Percentiles rank a stretch among this genome's conserved stretches.
Evolutionary conservation across 1,284 basidiomycete genomes (phyloP).

Genomic region (Cutaneotrichosporon cutaneum): DNA sequence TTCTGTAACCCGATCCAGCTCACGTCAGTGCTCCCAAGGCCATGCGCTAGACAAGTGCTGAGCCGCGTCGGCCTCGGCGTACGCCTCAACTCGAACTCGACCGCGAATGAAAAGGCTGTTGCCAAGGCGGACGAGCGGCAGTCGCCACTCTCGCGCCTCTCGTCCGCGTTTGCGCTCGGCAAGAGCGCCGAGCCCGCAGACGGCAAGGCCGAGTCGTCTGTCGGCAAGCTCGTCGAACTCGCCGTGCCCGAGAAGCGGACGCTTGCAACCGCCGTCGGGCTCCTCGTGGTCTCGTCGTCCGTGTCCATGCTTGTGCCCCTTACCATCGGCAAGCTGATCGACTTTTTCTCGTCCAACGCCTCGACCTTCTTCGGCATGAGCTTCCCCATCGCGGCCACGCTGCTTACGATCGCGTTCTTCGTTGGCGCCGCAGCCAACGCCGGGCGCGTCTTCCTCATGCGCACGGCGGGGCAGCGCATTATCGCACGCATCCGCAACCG

Average conservation of each 20-base stretch:
- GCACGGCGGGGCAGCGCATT: slow-evolving; percentile 84
- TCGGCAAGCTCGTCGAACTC: slow-evolving; percentile 70
- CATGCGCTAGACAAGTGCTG: background rate
- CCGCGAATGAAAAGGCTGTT: background rate
- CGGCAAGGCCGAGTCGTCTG: slow-evolving; percentile 25
- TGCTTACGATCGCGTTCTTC: slow-evolving; percentile 78
- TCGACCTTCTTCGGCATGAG: slow-evolving; percentile 74
- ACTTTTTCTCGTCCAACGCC: slow-evolving; percentile 77
- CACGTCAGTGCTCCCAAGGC: background rate
- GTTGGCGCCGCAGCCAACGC: slow-evolving; percentile 85
- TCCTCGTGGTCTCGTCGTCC: slow-evolving; percentile 52
- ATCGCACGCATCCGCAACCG: slow-evolving; percentile 81
- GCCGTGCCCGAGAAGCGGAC: slow-evolving; percentile 75
- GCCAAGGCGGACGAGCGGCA: background rate
- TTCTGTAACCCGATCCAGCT: background rate
- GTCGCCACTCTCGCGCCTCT: slow-evolving; percentile 4
- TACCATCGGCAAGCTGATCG: slow-evolving; percentile 85
- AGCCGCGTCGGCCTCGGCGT: slow-evolving; percentile 2
- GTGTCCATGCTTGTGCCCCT: slow-evolving; percentile 90
- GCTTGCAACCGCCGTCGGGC: slow-evolving; percentile 67
- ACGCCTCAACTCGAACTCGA: slow-evolving; percentile 15
- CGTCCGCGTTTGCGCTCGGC: slow-evolving; percentile 8
- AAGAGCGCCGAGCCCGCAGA: slow-evolving; percentile 6
- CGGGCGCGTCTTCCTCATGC: slow-evolving; percentile 68
- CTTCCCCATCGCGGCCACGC: slow-evolving; percentile 73